Evolutionary conservation across 2,329 filamentous ascomycete genomes (phyloP), one percentile per base, ranked within the genome.

Genomic region (Myrmaecium sp.): DNA sequence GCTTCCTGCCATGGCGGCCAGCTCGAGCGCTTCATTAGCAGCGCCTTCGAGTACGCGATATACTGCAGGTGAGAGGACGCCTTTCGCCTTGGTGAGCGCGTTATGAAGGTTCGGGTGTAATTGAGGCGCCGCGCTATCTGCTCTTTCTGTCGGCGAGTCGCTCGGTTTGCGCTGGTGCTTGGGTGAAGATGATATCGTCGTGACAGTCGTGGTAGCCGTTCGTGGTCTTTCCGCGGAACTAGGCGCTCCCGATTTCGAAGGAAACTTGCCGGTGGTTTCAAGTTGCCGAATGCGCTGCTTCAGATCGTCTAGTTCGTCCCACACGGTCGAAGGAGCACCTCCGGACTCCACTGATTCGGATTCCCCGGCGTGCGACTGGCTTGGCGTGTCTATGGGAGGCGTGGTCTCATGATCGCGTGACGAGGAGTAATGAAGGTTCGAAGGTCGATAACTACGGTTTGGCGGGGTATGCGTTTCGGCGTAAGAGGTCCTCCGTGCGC

Each of bases 261-360:
- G 83, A 17, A 89, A 58, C 51, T 91, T 93, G 31, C 84, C 84
- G 3, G 81, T 91, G 38, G 91, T 54, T 49, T 95, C 89, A 6
- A 98, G 66, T 33, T 82, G 79, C 39, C 81, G 74, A 40, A 98
- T 93, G 16, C 89, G 72, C 21, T 81, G 89, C 49, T 95, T 95
- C 24, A 98, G 58, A 36, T 95, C 89, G 40, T 95, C 89, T 15
- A 98, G 57, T 51, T 98, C 89, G 46, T 95, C 89, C 89, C 89
- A 98, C 3, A 98, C 81, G 0, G 83, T 94, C 2, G 83, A 91
- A 8, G 84, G 81, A 2, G 81, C 82, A 2, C 76, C 83, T 1
- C 81, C 89, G 0, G 89, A 95, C 17, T 78, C 65, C 0, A 78
- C 86, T 1, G 89, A 95, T 41, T 89, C 82, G 0, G 82, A 84